These are phyloP conservation scores for Penicillium freii DNA, from an alignment of 2,329 filamentous ascomycete genomes.

Conservation along the genomic window DNA sequence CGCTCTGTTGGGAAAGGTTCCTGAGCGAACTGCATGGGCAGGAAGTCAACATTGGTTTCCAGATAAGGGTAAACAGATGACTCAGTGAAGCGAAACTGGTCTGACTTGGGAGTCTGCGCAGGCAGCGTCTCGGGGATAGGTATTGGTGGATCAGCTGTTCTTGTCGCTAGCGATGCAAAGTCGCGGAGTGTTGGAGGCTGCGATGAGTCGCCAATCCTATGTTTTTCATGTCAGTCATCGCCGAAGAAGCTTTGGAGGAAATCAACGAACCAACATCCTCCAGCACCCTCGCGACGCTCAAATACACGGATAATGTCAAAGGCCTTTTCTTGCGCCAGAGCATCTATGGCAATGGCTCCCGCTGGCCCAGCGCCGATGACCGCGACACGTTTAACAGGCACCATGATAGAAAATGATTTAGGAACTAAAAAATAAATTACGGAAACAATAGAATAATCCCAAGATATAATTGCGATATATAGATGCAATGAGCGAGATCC, in stretches of 20 bases:
- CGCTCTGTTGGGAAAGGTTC: neutral
- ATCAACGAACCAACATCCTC: neutral
- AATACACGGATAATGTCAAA: slow-evolving; percentile 1
- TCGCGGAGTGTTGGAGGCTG: neutral
- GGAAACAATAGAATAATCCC: neutral
- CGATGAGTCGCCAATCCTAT: neutral
- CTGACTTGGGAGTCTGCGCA: neutral
- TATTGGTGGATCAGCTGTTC: neutral
- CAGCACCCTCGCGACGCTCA: neutral
- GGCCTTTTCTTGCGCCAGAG: neutral
- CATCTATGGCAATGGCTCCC: neutral
- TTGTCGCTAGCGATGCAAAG: neutral
- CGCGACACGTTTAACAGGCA: neutral
- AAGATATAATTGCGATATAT: neutral
- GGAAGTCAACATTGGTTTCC: neutral
- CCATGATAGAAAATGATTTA: neutral
- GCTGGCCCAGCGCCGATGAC: neutral
- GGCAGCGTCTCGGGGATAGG: neutral
- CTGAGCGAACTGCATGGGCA: neutral
- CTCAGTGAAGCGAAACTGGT: neutral
- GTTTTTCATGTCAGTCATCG: neutral
- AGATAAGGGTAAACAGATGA: neutral
- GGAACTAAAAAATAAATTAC: no score
- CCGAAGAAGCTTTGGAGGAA: neutral
- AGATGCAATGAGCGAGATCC: neutral